Percentiles rank a stretch among this genome's conserved stretches.
phyloP scores from a whole-genome alignment of 2,329 filamentous ascomycete species.

The Trichoderma brevicompactum region DNA sequence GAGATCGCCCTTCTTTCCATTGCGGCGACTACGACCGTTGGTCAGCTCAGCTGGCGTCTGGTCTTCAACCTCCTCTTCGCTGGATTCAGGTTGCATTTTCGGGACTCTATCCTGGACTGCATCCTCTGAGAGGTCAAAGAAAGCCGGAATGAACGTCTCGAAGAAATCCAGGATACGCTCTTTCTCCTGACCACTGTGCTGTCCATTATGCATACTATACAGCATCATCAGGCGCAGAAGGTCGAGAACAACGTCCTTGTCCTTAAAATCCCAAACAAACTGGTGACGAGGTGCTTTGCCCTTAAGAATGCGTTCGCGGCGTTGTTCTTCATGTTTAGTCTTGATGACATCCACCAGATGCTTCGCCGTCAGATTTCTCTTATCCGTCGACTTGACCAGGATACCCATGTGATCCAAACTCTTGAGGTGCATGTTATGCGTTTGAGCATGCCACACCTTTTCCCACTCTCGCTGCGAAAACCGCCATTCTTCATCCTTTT shows the following conservation, averaged over 20 bases:
- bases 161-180: constrained; percentile 76
- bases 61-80: constrained; percentile 79
- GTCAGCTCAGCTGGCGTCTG: constrained; percentile 71
- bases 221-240: constrained; percentile 66
- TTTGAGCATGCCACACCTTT: constrained; percentile 97
- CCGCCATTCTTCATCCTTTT: constrained; percentile 97
- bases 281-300: constrained; percentile 70
- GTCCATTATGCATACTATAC: constrained; percentile 69
- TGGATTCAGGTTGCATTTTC: constrained; percentile 70
- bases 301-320: constrained; percentile 68
- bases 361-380: constrained; percentile 88
- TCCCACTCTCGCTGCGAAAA: constrained; percentile 98
- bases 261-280: constrained; percentile 74
- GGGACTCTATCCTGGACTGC: constrained; percentile 68
- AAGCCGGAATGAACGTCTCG: constrained; percentile 73
- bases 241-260: constrained; percentile 69
- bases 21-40: constrained; percentile 69
- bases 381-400: constrained; percentile 84
- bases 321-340: constrained; percentile 89
- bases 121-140: constrained; percentile 76
- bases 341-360: constrained; percentile 89
- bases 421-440: constrained; percentile 91
- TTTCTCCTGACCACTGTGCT: constrained; percentile 73
- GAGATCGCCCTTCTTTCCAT: constrained; percentile 78
- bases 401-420: constrained; percentile 97